A percentile compares a stretch with the other conserved stretches of the same genome.
These are phyloP conservation scores for Eurotiales sp. DNA, from an alignment of 2,329 filamentous ascomycete genomes.

Conservation along the genomic window DNA sequence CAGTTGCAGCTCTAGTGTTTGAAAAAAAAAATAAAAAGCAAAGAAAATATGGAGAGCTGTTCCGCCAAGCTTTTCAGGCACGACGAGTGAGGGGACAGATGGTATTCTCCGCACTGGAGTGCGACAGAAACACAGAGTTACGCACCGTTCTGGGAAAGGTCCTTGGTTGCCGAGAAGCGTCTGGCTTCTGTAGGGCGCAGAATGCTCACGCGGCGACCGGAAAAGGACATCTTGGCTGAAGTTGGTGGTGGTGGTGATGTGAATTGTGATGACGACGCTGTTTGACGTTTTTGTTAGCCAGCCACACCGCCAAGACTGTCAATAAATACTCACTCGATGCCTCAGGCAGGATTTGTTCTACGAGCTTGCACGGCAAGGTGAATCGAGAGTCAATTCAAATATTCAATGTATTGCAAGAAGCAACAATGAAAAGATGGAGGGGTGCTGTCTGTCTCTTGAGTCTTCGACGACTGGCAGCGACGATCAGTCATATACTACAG, in stretches of 20 bases:
- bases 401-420: too few relatives aligned
- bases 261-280: too few relatives aligned
- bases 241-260: slow-evolving; percentile 14
- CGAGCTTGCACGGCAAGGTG: too few relatives aligned
- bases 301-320: slow-evolving; percentile 9
- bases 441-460: too few relatives aligned
- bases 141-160: slow-evolving; percentile 45
- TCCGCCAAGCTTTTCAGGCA: slow-evolving; percentile 5
- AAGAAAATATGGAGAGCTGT: background rate
- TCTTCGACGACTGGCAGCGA: background rate
- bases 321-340: too few relatives aligned
- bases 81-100: background rate
- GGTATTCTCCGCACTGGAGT: background rate
- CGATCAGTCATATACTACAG: too few relatives aligned
- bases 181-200: slow-evolving; percentile 35
- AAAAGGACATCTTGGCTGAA: slow-evolving; percentile 41
- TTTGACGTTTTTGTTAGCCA: too few relatives aligned
- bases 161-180: slow-evolving; percentile 42
- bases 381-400: too few relatives aligned
- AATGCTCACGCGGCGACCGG: slow-evolving; percentile 43
- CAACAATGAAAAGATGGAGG: too few relatives aligned
- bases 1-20: background rate
- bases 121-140: background rate
- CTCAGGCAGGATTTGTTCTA: too few relatives aligned
- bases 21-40: background rate